A percentile compares a stretch with the other conserved stretches of the same genome.
These are phyloP conservation scores for Nakazawaea molendinolei DNA, from an alignment of 805 yeast genomes.

Conservation along the genomic window DNA sequence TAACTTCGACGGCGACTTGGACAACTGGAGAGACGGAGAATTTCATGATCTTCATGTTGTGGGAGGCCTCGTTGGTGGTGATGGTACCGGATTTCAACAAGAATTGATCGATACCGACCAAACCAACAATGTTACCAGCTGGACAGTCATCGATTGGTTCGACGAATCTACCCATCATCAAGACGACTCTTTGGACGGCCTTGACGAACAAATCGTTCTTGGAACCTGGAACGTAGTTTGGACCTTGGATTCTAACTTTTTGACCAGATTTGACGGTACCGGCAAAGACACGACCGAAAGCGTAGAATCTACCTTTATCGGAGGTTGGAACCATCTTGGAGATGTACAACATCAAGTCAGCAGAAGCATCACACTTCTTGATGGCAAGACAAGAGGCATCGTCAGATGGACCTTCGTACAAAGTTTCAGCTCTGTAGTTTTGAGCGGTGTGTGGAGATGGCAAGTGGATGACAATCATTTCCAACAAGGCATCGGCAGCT, in stretches of 20 bases:
- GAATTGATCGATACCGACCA: slow-evolving; percentile 99
- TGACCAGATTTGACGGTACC: slow-evolving; percentile 99
- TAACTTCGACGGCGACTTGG: slow-evolving; percentile 98
- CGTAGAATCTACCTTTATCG: slow-evolving; percentile 99
- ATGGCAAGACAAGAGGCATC: slow-evolving; percentile 88
- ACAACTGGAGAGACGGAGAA: slow-evolving; percentile 99
- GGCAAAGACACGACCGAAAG: slow-evolving; percentile 99
- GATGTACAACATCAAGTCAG: slow-evolving; percentile 97
- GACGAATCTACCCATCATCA: slow-evolving; percentile 98
- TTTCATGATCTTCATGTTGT: slow-evolving; percentile 99
- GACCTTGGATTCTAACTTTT: slow-evolving; percentile 99
- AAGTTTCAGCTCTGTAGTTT: slow-evolving; percentile 97
- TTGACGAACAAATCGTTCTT: slow-evolving; percentile 96
- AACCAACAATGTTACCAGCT: slow-evolving; percentile 99
- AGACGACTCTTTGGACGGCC: slow-evolving; percentile 97
- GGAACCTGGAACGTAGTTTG: slow-evolving; percentile 98
- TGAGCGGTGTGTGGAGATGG: slow-evolving; percentile 99
- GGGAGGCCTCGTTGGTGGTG: slow-evolving; percentile 93
- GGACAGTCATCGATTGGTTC: slow-evolving; percentile 99
- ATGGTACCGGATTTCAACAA: slow-evolving; percentile 98
- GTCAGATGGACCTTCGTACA: slow-evolving; percentile 97
- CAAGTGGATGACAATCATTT: slow-evolving; percentile 96
- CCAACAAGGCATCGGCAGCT: slow-evolving; percentile 98
- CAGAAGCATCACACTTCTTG: slow-evolving; percentile 97
- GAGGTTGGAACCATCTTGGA: slow-evolving; percentile 99